Evolutionary conservation across 768 basidiomycete species (phyloP).

Genomic region (Pholiota molesta): DNA sequence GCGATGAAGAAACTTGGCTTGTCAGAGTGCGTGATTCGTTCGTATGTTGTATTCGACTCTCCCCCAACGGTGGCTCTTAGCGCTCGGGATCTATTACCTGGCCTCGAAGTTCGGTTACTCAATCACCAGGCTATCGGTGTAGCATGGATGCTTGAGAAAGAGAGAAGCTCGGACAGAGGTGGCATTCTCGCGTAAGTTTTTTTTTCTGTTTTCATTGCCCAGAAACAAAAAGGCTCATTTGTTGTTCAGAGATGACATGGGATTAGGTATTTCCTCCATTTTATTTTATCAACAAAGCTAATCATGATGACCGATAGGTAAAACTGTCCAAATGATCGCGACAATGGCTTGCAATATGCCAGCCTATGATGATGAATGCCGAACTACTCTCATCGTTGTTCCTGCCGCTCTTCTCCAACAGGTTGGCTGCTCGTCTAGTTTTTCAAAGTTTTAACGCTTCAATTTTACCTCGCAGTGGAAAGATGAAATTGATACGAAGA

Average conservation of each 20-base stretch:
- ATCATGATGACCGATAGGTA: constrained; percentile 37
- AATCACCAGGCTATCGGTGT: constrained; percentile 81
- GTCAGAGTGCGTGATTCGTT: constrained; percentile 39
- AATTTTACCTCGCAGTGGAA: constrained; percentile 53
- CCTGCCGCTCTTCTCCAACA: constrained; percentile 77
- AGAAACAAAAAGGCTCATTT: constrained; percentile 5
- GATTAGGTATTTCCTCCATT: constrained; percentile 43
- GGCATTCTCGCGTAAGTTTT: constrained; percentile 62
- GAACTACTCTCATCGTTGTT: constrained; percentile 73
- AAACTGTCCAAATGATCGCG: constrained; percentile 83
- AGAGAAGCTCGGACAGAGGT: constrained; percentile 52
- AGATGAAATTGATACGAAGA: constrained; percentile 71
- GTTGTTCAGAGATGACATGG: constrained; percentile 65
- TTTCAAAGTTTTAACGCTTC: not conserved
- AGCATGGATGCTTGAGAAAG: constrained; percentile 76
- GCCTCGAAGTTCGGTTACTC: constrained; percentile 69
- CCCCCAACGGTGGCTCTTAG: constrained; percentile 26
- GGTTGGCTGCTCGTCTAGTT: constrained; percentile 32
- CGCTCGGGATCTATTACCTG: constrained; percentile 61
- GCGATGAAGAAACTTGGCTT: constrained; percentile 58
- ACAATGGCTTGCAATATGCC: constrained; percentile 73
- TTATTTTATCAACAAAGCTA: constrained; percentile 5
- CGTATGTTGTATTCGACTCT: not conserved
- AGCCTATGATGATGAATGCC: constrained; percentile 40
- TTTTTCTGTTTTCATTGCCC: not conserved